Base-by-base conservation (phyloP, 208 protist genomes). In the Leptomonas pyrrhocoris region DNA sequence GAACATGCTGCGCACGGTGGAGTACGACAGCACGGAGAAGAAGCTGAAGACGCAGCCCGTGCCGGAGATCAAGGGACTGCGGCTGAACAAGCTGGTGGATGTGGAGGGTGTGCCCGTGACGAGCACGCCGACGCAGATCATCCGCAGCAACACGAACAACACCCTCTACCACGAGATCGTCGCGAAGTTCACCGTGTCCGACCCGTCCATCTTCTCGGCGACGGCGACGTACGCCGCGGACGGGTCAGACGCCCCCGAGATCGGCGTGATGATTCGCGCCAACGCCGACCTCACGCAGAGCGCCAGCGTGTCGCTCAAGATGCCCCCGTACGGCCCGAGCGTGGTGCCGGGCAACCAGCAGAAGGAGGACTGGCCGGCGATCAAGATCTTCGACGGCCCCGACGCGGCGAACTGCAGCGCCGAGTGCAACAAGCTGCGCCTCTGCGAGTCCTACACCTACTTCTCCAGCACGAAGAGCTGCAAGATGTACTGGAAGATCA, bases 161-260 rank as follows among this genome's bases (percentile, higher is more conserved):
- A 75, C 80, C 2, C 57, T 55, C 42, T 80, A 75, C 55, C 76
- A 79, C 25, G 80, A 85, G 59, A 82, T 85, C 53, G 36, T 81
- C 58, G 80, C 68, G 55, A 65, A 42, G 55, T 84, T 84, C 43
- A 60, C 48, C 5, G 50, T 77, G 13, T 77, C 66, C 62, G 34
- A 64, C 55, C 21, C 60, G 40, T 46, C 76, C 15, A 58, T 6
- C 42, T 61, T 72, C 57, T 64, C 56, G 36, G 56, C 56, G 36
- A 40, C 27, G 34, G 43, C 55, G 25, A 28, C 9, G 23, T 82
- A 78, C 60, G 53, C 65, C 11, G 60, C 19, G 28, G 74, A 57
- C 53, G 46, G 46, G 18, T 43, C 40, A 25, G 55, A 51, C 3
- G 73, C 68, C 30, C 79, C 79, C 0, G 79, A 84, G 74, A 40